Percentiles rank a stretch among this genome's conserved stretches.
These are phyloP conservation scores for Dothideomycetes sp. DNA, from an alignment of 2,329 filamentous ascomycete species.

Conservation along the genomic window DNA sequence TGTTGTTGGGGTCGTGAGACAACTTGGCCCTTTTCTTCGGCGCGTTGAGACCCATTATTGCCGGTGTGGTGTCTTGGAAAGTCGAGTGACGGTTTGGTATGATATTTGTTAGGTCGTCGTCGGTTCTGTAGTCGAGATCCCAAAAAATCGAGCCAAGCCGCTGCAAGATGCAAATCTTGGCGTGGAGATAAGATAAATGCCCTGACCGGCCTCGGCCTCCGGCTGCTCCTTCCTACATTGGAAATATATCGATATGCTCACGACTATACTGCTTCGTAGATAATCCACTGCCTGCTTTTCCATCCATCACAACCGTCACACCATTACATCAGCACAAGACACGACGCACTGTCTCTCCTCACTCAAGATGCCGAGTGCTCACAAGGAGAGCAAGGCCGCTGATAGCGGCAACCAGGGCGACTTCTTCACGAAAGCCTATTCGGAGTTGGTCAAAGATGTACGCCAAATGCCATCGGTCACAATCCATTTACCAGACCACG, in stretches of 20 bases:
- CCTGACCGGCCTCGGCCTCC: background rate
- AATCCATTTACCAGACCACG: too few relatives aligned
- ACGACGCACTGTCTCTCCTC: too few relatives aligned
- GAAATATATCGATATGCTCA: background rate
- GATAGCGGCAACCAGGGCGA: too few relatives aligned
- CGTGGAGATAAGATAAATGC: background rate
- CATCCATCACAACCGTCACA: background rate
- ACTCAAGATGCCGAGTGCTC: too few relatives aligned
- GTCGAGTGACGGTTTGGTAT: background rate
- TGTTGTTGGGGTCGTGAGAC: slow-evolving; percentile 89
- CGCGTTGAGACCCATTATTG: slow-evolving; percentile 56
- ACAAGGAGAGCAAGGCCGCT: too few relatives aligned
- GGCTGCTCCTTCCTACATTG: too few relatives aligned
- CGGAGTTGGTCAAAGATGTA: too few relatives aligned
- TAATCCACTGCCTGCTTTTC: background rate
- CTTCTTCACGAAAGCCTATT: too few relatives aligned
- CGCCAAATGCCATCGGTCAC: too few relatives aligned
- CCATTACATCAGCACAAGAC: too few relatives aligned
- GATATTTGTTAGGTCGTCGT: background rate
- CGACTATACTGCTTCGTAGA: background rate
- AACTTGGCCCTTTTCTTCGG: slow-evolving; percentile 57
- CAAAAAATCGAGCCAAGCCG: too few relatives aligned
- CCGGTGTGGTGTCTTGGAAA: background rate
- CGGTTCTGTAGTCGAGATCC: background rate
- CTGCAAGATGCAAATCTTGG: background rate